Conservation (phyloP, 139 green algal species). For the Microglena sp. region DNA sequence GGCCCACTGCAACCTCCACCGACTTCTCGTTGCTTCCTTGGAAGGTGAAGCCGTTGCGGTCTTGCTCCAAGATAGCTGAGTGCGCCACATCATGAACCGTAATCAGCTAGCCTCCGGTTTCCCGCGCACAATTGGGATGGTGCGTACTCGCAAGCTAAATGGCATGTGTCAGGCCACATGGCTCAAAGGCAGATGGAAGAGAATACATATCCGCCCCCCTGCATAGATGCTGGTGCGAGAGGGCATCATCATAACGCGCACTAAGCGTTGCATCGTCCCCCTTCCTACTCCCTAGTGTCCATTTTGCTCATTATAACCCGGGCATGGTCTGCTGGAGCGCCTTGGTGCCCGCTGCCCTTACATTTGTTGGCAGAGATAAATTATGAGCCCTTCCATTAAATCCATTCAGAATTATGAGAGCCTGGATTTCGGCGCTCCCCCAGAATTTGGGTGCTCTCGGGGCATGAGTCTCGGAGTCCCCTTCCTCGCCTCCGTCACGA, state of each 20-base stretch:
- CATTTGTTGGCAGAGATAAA: too few species aligned
- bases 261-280: constrained; percentile 39
- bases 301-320: too few species aligned
- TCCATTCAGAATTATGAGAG: too few species aligned
- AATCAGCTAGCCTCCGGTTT: constrained; percentile 82
- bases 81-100: constrained; percentile 82
- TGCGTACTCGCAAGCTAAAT: constrained; percentile 31
- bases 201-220: constrained; percentile 81
- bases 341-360: too few species aligned
- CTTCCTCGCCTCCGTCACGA: too few species aligned
- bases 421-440: too few species aligned
- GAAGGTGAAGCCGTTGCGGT: constrained; percentile 82
- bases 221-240: constrained; percentile 80
- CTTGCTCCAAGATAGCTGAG: too few species aligned
- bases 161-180: constrained; percentile 71
- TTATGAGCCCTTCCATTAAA: too few species aligned
- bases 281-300: too few species aligned
- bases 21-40: constrained; percentile 72
- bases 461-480: too few species aligned
- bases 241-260: constrained; percentile 41
- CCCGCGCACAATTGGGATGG: constrained; percentile 80
- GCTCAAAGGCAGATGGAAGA: constrained; percentile 93
- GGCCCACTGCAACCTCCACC: constrained; percentile 88
- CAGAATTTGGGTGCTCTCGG: too few species aligned
- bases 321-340: too few species aligned